Evolutionary conservation across 2,329 filamentous ascomycete species (phyloP).

Genomic region (Penicillium sp.): DNA sequence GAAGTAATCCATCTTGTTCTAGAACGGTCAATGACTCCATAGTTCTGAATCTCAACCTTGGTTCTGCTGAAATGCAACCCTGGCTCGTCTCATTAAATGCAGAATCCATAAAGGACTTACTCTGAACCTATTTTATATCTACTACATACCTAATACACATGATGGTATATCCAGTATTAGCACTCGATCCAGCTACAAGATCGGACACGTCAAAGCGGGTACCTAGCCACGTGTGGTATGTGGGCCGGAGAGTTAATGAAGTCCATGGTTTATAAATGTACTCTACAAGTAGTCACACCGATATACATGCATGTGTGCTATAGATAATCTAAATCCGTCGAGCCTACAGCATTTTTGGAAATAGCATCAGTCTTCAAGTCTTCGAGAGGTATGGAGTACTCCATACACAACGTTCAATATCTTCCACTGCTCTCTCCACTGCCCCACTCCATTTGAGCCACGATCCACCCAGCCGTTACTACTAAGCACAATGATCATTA

Average conservation of each 20-base stretch:
- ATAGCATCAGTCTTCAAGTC: too few relatives aligned
- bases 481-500: background rate
- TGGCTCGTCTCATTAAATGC: background rate
- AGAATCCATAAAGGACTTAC: too few relatives aligned
- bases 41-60: background rate
- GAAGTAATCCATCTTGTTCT: background rate
- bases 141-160: too few relatives aligned
- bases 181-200: background rate
- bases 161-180: too few relatives aligned
- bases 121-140: too few relatives aligned
- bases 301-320: too few relatives aligned
- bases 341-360: too few relatives aligned
- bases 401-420: too few relatives aligned
- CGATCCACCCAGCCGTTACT: background rate
- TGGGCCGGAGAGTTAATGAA: background rate
- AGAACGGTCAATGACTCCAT: background rate
- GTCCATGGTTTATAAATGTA: too few relatives aligned
- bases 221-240: slow-evolving; percentile 6
- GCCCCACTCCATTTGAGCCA: background rate
- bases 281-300: too few relatives aligned
- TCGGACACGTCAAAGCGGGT: slow-evolving; percentile 2
- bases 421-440: background rate
- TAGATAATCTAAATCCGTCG: too few relatives aligned
- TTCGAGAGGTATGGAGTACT: too few relatives aligned
- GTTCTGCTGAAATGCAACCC: background rate